A percentile compares a stretch with the other conserved stretches of the same genome.
phyloP scores from a whole-genome alignment of 306 rosid genomes.

The Fragaria iinumae region DNA sequence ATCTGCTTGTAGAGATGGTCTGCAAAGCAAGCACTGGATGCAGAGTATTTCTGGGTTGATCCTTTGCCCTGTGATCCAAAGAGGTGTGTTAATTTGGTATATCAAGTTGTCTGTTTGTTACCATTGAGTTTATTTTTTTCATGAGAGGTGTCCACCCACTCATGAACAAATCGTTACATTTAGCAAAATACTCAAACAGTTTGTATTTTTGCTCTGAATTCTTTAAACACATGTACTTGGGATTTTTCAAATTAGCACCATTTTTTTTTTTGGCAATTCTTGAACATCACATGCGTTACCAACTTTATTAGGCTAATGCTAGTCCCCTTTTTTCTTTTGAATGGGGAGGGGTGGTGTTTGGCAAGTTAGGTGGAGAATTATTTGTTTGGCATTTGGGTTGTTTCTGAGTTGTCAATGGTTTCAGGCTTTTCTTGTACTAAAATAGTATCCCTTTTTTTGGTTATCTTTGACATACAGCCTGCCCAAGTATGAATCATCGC shows the following conservation, averaged over 20 bases:
- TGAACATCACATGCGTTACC: neutral
- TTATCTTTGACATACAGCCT: conserved; percentile 39
- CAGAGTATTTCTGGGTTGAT: conserved; percentile 73
- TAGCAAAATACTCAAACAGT: neutral
- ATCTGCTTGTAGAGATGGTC: conserved; percentile 49
- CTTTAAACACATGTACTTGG: neutral
- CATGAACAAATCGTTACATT: neutral
- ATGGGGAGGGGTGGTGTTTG: neutral
- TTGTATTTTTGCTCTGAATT: neutral
- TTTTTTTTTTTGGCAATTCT: neutral
- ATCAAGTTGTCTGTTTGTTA: neutral
- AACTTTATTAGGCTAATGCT: neutral
- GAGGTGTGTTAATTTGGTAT: conserved; percentile 35
- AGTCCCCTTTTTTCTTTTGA: neutral
- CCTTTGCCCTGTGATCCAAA: conserved; percentile 72
- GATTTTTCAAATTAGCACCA: neutral
- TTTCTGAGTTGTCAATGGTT: neutral
- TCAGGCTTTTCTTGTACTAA: neutral
- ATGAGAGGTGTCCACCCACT: neutral
- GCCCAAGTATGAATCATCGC: conserved; percentile 71
- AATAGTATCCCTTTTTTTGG: neutral
- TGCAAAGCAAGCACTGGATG: conserved; percentile 68
- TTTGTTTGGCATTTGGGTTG: neutral
- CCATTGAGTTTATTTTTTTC: neutral
- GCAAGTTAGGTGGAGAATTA: neutral